phyloP scores from a whole-genome alignment of 2,329 filamentous ascomycete species.

The Magnaporthiopsis rhizophila region DNA sequence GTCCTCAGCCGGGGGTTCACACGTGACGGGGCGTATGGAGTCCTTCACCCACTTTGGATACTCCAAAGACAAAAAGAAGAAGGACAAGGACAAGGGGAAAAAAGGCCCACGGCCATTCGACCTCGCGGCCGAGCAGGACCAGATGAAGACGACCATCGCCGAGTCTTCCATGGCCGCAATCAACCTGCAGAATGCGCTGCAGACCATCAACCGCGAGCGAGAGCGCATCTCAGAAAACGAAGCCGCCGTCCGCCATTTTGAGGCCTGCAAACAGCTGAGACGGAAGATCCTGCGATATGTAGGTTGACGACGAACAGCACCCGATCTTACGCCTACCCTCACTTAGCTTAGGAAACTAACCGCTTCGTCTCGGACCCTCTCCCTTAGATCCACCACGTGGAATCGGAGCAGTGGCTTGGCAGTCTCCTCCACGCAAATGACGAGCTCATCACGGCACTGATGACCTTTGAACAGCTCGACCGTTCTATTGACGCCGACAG shows the following conservation, averaged over 20 bases:
- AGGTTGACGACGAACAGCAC: slow-evolving; percentile 20
- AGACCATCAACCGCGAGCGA: slow-evolving; percentile 82
- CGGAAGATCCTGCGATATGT: slow-evolving; percentile 80
- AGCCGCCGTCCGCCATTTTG: slow-evolving; percentile 68
- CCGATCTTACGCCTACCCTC: background rate
- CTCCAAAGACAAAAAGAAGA: slow-evolving; percentile 40
- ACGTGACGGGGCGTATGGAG: slow-evolving; percentile 23
- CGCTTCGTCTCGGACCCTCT: slow-evolving; percentile 6
- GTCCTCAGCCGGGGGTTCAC: slow-evolving; percentile 12
- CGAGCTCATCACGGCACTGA: slow-evolving; percentile 85
- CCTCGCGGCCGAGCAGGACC: slow-evolving; percentile 77
- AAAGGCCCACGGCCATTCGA: slow-evolving; percentile 55
- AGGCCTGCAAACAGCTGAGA: slow-evolving; percentile 77
- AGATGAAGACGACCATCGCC: slow-evolving; percentile 82
- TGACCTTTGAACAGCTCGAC: slow-evolving; percentile 91
- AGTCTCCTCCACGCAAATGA: slow-evolving; percentile 90
- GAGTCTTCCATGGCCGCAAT: slow-evolving; percentile 86
- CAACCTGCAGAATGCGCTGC: slow-evolving; percentile 78
- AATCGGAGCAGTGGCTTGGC: slow-evolving; percentile 86
- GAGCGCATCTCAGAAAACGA: slow-evolving; percentile 82
- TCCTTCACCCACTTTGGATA: slow-evolving; percentile 32
- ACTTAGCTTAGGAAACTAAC: background rate
- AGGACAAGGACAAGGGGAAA: slow-evolving; percentile 46
- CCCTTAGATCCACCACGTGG: slow-evolving; percentile 71
- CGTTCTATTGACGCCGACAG: slow-evolving; percentile 71